These are phyloP conservation scores for Dactylellina haptotyla DNA, from an alignment of 2,329 filamentous ascomycete genomes.

Conservation along the genomic window DNA sequence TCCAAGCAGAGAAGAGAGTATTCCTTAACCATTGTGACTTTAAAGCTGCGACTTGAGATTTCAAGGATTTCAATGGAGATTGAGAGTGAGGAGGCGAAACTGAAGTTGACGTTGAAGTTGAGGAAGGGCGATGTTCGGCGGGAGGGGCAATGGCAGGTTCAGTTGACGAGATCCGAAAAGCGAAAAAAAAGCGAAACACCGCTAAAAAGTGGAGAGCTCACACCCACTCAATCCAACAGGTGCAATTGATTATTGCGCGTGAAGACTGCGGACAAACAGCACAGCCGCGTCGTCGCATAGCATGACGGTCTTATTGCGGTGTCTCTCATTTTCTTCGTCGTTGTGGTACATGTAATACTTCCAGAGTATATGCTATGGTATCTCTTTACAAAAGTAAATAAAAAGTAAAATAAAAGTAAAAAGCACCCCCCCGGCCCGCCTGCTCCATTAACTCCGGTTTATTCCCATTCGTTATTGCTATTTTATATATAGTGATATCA, in stretches of 20 bases:
- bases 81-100: background rate
- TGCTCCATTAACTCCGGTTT: too few species aligned
- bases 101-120: slow-evolving; percentile 12
- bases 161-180: slow-evolving; percentile 8
- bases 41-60: background rate
- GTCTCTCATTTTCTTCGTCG: too few species aligned
- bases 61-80: background rate
- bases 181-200: slow-evolving; percentile 12
- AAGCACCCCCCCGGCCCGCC: too few species aligned
- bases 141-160: slow-evolving; percentile 6
- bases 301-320: too few species aligned
- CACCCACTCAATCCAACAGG: background rate
- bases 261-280: too few species aligned
- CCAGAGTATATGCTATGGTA: background rate
- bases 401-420: too few species aligned
- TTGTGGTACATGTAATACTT: slow-evolving; percentile 1
- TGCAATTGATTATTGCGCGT: too few species aligned
- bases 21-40: slow-evolving; percentile 77
- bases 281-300: too few species aligned
- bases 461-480: too few species aligned
- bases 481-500: too few species aligned
- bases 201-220: slow-evolving; percentile 46
- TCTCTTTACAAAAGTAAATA: too few species aligned
- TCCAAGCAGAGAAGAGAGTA: slow-evolving; percentile 92
- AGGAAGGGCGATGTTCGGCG: slow-evolving; percentile 29